Base-by-base conservation (phyloP, 202 grass and related monocot genomes). In the Panicum virgatum region DNA sequence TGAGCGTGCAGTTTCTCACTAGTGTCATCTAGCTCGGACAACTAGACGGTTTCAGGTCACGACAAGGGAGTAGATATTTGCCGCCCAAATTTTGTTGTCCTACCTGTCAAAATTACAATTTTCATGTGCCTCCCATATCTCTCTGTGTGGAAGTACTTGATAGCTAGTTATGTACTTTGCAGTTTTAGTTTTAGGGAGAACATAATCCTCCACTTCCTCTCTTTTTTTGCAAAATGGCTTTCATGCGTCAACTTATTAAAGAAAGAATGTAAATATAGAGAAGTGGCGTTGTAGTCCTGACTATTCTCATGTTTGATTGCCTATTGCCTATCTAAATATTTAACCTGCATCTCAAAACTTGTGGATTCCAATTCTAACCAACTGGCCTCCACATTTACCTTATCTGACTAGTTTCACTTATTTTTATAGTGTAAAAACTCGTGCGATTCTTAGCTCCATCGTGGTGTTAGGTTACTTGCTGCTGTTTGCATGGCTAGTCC, bases 251-350 rank as follows among this genome's bases (percentile, higher is more conserved):
- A 19, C 75, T 52, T 48, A 67, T 69, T 34, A 6, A 61, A n/a
- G 20, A 52, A 59, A 13, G 12, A 59, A 30, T 36, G 75, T 0
- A 68, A 44, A 51, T 37, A 23, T 52, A 80, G 32, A 52, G 20
- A 43, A 73, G 15, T 18, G 18, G 39, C 29, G 5, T 34, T 50
- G 25, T 29, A 46, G 15, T 70, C 20, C 59, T 12, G 11, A 23
- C 19, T 65, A 25, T 62, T 27, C 26, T 83, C 32, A 16, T 40
- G 32, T 34, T 34, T 34, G 32, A 34, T 73, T 30, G 18, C 25
- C 42, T 18, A 42, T 81, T 23, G 58, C 23, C 29, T 39, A 60
- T 75, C n/a, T 75, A 81, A 47, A 22, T 81, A 5, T 14, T 50
- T 8, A 4, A 46, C 12, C 69, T 62, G 78, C 36, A 43, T 32